Conservation (phyloP, 1,284 basidiomycete genomes). For the Rhodotorula glutinis region DNA sequence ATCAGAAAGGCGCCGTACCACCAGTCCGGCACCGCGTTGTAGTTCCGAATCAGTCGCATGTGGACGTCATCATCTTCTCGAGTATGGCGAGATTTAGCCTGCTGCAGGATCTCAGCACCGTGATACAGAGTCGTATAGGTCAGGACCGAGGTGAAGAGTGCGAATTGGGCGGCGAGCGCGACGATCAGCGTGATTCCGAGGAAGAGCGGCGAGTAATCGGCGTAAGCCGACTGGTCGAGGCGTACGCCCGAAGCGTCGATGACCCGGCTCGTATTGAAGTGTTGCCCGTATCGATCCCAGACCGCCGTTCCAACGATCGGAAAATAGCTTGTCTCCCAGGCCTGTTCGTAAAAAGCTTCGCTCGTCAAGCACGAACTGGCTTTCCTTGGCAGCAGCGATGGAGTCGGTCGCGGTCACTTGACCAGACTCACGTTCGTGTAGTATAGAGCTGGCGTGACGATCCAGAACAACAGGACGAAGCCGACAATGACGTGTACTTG, state of each 20-base stretch:
- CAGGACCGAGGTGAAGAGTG: constrained; percentile 76
- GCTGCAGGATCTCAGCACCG: constrained; percentile 67
- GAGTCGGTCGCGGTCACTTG: constrained; percentile 49
- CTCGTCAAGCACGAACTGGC: too few species aligned
- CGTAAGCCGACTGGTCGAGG: too few species aligned
- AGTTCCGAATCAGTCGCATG: constrained; percentile 88
- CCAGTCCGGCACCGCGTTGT: constrained; percentile 66
- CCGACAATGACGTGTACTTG: constrained; percentile 83
- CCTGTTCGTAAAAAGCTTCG: too few species aligned
- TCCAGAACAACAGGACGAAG: constrained; percentile 89
- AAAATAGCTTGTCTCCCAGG: too few species aligned
- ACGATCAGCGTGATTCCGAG: constrained; percentile 82
- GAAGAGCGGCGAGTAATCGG: constrained; percentile 79
- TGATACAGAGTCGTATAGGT: constrained; percentile 87
- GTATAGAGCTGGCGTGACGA: constrained; percentile 80
- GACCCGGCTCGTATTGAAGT: too few species aligned
- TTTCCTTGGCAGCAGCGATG: too few species aligned
- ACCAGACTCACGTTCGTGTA: constrained; percentile 70
- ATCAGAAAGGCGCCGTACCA: too few species aligned
- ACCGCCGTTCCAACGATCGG: too few species aligned
- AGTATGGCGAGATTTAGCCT: constrained; percentile 56
- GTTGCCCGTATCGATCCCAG: too few species aligned
- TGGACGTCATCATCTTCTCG: constrained; percentile 87
- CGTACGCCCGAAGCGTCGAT: too few species aligned
- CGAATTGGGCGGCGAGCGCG: constrained; percentile 85